Conservation (phyloP, 2,329 filamentous ascomycete genomes). For the Seiridium cupressi region DNA sequence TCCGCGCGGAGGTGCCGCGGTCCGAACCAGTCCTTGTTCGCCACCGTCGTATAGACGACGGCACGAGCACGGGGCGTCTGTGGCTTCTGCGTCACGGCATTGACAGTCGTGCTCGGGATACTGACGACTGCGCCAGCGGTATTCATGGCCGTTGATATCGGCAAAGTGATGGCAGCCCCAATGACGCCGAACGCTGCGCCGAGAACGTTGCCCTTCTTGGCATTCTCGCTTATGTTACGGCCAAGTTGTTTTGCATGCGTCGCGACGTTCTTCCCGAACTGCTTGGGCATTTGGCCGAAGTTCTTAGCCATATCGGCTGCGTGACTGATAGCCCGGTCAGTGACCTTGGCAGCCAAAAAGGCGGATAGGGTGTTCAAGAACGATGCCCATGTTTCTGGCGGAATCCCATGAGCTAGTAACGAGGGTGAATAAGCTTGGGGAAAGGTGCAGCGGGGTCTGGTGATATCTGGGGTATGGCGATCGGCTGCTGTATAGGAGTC, state of each 20-base stretch:
- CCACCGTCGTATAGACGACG: conserved; percentile 37
- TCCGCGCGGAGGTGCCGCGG: conserved; percentile 34
- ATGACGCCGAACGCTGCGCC: conserved; percentile 35
- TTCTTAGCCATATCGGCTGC: conserved; percentile 37
- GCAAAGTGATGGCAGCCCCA: conserved; percentile 36
- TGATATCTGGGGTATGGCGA: conserved; percentile 39
- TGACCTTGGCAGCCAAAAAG: conserved; percentile 43
- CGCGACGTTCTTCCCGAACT: conserved; percentile 33
- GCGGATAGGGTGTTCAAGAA: conserved; percentile 39
- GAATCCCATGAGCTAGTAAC: conserved; percentile 34
- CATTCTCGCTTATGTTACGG: conserved; percentile 30
- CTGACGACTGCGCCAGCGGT: conserved; percentile 30
- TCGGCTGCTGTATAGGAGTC: conserved; percentile 20
- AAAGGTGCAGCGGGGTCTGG: conserved; percentile 32
- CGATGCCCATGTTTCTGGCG: conserved; percentile 18
- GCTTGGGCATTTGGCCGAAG: conserved; percentile 32
- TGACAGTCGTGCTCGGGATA: conserved; percentile 32
- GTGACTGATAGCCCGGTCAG: conserved; percentile 40
- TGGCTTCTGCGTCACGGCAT: conserved; percentile 34
- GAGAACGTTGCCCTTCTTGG: conserved; percentile 37
- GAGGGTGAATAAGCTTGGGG: conserved; percentile 34
- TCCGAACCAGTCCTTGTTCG: conserved; percentile 42
- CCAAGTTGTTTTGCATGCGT: conserved; percentile 36
- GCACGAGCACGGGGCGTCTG: conserved; percentile 40
- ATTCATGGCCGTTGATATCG: conserved; percentile 35